phyloP scores from a whole-genome alignment of 2,329 filamentous ascomycete species.

The Seiridium cupressi region DNA sequence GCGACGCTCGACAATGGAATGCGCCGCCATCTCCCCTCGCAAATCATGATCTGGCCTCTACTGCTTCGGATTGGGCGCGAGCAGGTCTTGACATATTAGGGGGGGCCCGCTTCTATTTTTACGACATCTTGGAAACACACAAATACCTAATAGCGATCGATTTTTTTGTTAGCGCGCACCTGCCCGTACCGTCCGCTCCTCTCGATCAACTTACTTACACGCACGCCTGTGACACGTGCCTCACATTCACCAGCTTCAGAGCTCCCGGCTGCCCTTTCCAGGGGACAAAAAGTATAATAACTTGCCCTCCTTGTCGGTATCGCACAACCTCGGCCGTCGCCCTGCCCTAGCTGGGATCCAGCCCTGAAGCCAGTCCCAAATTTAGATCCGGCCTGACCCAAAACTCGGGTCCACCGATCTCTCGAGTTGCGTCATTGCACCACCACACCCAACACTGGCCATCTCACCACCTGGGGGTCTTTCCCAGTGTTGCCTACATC shows the following conservation, averaged over 20 bases:
- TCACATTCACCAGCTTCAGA: not conserved
- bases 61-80: not conserved
- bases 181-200: not conserved
- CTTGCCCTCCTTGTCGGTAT: not conserved
- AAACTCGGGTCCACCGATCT: not conserved
- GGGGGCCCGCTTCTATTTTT: not conserved
- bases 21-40: not conserved
- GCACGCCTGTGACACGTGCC: not conserved
- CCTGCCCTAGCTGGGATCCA: not conserved
- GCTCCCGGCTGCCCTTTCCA: not conserved
- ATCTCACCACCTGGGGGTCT: constrained; percentile 1
- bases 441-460: not conserved
- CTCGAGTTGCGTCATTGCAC: not conserved
- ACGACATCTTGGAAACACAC: not conserved
- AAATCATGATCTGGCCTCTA: not conserved
- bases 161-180: too few relatives aligned
- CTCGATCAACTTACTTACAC: not conserved
- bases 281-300: not conserved
- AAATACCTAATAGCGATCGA: not conserved
- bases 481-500: constrained; percentile 1
- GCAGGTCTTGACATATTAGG: not conserved
- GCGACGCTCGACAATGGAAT: not conserved
- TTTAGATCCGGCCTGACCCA: not conserved
- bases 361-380: not conserved
- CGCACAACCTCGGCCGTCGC: not conserved